Evolutionary conservation across 2,329 filamentous ascomycete species (phyloP).

Genomic region (Ascochyta koolunga): DNA sequence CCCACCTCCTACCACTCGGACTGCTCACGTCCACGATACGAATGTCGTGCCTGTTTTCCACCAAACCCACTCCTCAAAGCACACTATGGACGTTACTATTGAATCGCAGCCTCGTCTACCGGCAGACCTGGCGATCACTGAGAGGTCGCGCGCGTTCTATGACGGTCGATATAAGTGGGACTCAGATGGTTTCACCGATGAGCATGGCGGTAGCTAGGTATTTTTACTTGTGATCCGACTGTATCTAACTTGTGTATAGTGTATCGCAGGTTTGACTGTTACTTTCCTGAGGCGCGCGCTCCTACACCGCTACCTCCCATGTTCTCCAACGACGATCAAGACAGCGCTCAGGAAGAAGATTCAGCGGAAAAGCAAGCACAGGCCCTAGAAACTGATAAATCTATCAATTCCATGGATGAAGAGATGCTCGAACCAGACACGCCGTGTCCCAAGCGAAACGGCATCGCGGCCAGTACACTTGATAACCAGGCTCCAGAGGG

Average conservation of each 20-base stretch:
- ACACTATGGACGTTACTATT: background rate
- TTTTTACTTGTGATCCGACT: background rate
- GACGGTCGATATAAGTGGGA: constrained; percentile 35
- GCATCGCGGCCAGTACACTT: background rate
- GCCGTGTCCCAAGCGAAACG: background rate
- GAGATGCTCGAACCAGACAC: background rate
- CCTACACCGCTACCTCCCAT: constrained; percentile 30
- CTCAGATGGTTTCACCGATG: constrained; percentile 35
- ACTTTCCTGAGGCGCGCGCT: constrained; percentile 21
- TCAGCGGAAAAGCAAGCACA: background rate
- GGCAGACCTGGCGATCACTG: constrained; percentile 15
- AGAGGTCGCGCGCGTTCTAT: constrained; percentile 39
- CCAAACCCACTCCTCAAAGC: background rate
- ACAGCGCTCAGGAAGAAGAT: background rate
- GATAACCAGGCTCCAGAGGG: background rate
- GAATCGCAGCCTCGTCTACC: background rate
- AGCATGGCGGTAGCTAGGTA: constrained; percentile 23
- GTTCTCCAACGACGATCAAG: constrained; percentile 10
- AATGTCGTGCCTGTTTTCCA: background rate
- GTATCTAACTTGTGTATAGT: constrained; percentile 1
- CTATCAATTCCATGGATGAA: too few species aligned
- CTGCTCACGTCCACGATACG: background rate
- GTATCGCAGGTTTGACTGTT: constrained; percentile 26
- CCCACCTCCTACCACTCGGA: background rate
- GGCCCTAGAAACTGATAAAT: too few species aligned